phyloP scores from a whole-genome alignment of 495 filamentous ascomycete species.

The Penicillium paxilli region DNA sequence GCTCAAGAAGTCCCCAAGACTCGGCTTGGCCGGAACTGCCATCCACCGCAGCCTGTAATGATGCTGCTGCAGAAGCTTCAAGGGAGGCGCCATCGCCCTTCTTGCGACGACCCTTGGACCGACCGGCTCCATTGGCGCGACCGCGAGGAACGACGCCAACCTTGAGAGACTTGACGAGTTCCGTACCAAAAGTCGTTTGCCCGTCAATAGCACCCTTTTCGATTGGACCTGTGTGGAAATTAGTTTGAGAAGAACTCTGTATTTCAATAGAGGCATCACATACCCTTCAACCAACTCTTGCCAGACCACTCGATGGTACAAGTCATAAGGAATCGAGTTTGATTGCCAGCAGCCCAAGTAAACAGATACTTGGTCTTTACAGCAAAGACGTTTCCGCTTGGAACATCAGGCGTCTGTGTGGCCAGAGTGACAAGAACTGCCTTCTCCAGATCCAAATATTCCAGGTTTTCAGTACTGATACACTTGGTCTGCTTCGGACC shows the following conservation, averaged over 20 bases:
- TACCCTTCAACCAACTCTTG: constrained; percentile 98
- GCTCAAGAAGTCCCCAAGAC: constrained; percentile 82
- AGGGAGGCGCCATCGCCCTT: constrained; percentile 49
- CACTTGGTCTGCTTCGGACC: constrained; percentile 96
- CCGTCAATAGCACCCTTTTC: constrained; percentile 95
- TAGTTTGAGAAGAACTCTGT: constrained; percentile 5
- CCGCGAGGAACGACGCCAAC: constrained; percentile 67
- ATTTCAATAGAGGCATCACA: constrained; percentile 8
- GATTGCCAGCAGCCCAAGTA: constrained; percentile 82
- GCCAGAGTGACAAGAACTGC: constrained; percentile 72
- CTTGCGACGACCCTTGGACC: constrained; percentile 51
- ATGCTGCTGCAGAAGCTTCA: constrained; percentile 36
- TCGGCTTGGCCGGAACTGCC: constrained; percentile 39
- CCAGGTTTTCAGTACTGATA: constrained; percentile 79
- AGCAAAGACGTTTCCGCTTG: constrained; percentile 86
- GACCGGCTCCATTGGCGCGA: constrained; percentile 38
- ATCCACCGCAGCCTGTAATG: constrained; percentile 44
- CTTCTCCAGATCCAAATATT: constrained; percentile 84
- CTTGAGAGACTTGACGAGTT: constrained; percentile 72
- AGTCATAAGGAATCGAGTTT: constrained; percentile 79
- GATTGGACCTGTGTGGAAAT: constrained; percentile 68
- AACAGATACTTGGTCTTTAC: constrained; percentile 94
- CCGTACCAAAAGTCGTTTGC: constrained; percentile 76
- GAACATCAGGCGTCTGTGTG: constrained; percentile 94
- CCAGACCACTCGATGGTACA: constrained; percentile 94